Evolutionary conservation across 2,329 filamentous ascomycete genomes (phyloP).

Genomic region (Neophaeococcomyces mojaviensis): DNA sequence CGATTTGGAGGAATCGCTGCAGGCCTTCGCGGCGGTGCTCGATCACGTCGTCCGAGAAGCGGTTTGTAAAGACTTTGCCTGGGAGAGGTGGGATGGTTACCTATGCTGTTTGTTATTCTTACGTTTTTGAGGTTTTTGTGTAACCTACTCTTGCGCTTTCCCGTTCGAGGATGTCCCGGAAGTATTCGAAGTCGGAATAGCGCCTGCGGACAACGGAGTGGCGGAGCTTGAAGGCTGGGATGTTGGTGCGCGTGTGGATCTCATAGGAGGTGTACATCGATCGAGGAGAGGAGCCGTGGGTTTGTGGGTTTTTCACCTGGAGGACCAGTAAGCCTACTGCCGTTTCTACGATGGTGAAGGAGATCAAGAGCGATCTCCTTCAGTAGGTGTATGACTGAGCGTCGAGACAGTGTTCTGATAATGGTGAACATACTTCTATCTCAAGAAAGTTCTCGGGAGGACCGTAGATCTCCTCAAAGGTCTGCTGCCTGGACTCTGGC

Average conservation of each 20-base stretch:
- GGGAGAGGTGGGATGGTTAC: slow-evolving; percentile 94
- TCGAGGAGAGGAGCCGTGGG: slow-evolving; percentile 77
- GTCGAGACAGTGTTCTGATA: not conserved
- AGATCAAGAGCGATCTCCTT: not conserved
- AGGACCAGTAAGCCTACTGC: slow-evolving; percentile 4
- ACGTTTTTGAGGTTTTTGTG: not conserved
- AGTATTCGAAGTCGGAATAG: slow-evolving; percentile 98
- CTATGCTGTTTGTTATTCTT: not conserved
- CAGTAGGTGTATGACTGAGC: too few species aligned
- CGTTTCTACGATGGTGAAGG: slow-evolving; percentile 7
- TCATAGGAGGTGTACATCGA: slow-evolving; percentile 99
- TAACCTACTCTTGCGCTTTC: slow-evolving; percentile 56
- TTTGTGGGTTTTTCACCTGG: slow-evolving; percentile 89
- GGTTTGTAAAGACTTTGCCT: slow-evolving; percentile 95
- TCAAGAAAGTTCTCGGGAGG: slow-evolving; percentile 98
- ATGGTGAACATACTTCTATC: slow-evolving; percentile 64
- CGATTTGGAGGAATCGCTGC: slow-evolving; percentile 94
- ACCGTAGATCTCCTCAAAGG: slow-evolving; percentile 97
- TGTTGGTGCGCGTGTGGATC: slow-evolving; percentile 95
- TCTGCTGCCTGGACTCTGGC: slow-evolving; percentile 72
- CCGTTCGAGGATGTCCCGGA: slow-evolving; percentile 93
- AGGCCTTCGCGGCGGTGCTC: slow-evolving; percentile 85
- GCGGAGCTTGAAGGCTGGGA: slow-evolving; percentile 95
- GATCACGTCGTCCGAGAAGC: slow-evolving; percentile 97
- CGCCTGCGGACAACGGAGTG: slow-evolving; percentile 80